Conservation (phyloP, 1,284 basidiomycete species). For the Neonothopanus nambi region DNA sequence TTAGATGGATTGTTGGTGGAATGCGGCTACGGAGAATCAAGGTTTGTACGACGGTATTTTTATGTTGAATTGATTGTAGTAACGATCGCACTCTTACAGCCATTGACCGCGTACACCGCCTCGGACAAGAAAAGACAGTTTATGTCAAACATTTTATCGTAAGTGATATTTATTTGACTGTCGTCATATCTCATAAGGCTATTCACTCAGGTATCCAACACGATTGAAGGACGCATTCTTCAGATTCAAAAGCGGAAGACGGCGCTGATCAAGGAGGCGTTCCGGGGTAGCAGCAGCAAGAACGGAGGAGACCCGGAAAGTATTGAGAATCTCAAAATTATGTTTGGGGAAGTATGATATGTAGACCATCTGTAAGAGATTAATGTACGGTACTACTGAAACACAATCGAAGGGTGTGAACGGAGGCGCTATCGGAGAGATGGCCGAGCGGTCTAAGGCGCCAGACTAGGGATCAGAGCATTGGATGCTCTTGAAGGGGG, state of each 20-base stretch:
- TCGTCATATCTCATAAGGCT: neutral
- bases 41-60: slow-evolving; percentile 56
- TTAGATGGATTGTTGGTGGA: slow-evolving; percentile 97
- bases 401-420: no score
- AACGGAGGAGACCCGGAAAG: slow-evolving; percentile 59
- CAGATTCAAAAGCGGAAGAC: slow-evolving; percentile 90
- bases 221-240: slow-evolving; percentile 80
- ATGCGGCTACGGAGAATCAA: slow-evolving; percentile 85
- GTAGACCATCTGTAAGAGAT: no score
- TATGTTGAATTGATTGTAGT: no score
- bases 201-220: slow-evolving; percentile 55
- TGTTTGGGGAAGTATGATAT: slow-evolving; percentile 51
- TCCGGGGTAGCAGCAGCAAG: slow-evolving; percentile 48
- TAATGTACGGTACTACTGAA: no score
- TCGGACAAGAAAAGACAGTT: slow-evolving; percentile 84
- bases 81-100: no score
- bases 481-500: no score
- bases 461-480: slow-evolving; percentile 64
- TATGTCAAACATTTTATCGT: slow-evolving; percentile 92
- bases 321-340: slow-evolving; percentile 75
- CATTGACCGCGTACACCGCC: slow-evolving; percentile 79
- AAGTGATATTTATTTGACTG: slow-evolving; percentile 28
- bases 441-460: slow-evolving; percentile 86
- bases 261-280: slow-evolving; percentile 81
- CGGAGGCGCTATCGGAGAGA: no score